These are phyloP conservation scores for Candida mattraensis DNA, from an alignment of 805 yeast species.

Conservation along the genomic window DNA sequence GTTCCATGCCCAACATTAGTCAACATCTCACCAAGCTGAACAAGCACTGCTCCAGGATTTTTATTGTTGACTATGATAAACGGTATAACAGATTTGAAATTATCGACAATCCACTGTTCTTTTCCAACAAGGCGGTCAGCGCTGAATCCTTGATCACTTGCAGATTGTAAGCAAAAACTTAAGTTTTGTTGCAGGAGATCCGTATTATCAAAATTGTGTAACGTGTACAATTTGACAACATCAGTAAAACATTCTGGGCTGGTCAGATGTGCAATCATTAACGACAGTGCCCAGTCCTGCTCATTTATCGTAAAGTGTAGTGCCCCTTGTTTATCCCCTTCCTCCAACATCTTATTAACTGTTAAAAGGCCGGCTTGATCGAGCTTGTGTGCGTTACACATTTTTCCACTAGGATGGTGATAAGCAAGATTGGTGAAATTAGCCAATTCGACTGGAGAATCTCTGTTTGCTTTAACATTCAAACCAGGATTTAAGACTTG, in stretches of 20 bases:
- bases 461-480: slow-evolving; percentile 7
- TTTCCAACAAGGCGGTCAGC: slow-evolving; percentile 23
- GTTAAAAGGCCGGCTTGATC: slow-evolving; percentile 27
- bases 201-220: slow-evolving; percentile 16
- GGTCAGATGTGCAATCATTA: slow-evolving; percentile 64
- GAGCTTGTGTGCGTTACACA: slow-evolving; percentile 28
- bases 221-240: slow-evolving; percentile 44
- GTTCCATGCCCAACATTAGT: slow-evolving; percentile 35
- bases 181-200: slow-evolving; percentile 29
- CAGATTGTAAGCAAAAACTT: slow-evolving; percentile 30
- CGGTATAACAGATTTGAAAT: slow-evolving; percentile 31
- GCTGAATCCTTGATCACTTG: slow-evolving; percentile 17
- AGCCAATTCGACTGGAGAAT: slow-evolving; percentile 19
- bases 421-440: slow-evolving; percentile 16
- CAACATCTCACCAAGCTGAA: slow-evolving; percentile 37
- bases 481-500: slow-evolving; percentile 43
- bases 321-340: slow-evolving; percentile 70
- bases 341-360: slow-evolving; percentile 43
- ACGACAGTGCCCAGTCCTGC: slow-evolving; percentile 75
- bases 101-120: slow-evolving; percentile 31
- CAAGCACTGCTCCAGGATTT: slow-evolving; percentile 23
- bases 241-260: slow-evolving; percentile 49
- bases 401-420: slow-evolving; percentile 11
- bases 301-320: slow-evolving; percentile 58
- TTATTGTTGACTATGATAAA: slow-evolving; percentile 30